Base-by-base conservation (phyloP, 306 rosid species). In the Rosa persica region DNA sequence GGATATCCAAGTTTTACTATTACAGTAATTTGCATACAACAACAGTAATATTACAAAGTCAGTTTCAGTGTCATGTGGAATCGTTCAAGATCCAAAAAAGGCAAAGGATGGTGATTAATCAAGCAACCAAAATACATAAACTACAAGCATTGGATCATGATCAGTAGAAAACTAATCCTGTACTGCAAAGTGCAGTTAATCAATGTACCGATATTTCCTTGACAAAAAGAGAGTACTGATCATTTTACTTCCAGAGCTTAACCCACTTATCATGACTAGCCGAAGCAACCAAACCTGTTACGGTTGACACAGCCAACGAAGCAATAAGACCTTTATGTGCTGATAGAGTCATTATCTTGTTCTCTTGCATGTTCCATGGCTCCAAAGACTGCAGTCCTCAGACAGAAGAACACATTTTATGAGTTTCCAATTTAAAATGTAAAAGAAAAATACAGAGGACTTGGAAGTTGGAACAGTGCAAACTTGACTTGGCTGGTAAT, bases 301-400 rank as follows among this genome's bases (percentile, higher is more conserved):
- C 88, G 10, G 89, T 86, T 30, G 99, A 95, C 43, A 87, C 95
- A 0, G 99, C 90, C 85, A 95, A 85, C 5, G 94, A 80, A 40
- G 98, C 87, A 57, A 95, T 86, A 61, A 95, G 88, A 77, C 98
- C 99, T 0, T 93, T 98, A 42, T 95, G 99, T 69, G 98, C 99
- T 6, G 98, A 55, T 20, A 93, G 79, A 3, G 94, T 86, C 99
- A 95, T 91, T 30, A 97, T 92, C 96, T 91, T 93, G 89, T 89
- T 90, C 86, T 93, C 99, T 0, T 79, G 58, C 93, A 91, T 93
- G 91, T 95, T 90, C 99, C 99, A 95, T 44, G 93, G 93, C 90
- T 95, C 99, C 89, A 95, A 74, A 42, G 99, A 93, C 99, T 93
- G 84, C 89, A 89, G 6, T 69, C 17, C 22, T 13, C 67, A 23